Evolutionary conservation across 257 asterid species (phyloP).

Genomic region (Nemophila menziesii): DNA sequence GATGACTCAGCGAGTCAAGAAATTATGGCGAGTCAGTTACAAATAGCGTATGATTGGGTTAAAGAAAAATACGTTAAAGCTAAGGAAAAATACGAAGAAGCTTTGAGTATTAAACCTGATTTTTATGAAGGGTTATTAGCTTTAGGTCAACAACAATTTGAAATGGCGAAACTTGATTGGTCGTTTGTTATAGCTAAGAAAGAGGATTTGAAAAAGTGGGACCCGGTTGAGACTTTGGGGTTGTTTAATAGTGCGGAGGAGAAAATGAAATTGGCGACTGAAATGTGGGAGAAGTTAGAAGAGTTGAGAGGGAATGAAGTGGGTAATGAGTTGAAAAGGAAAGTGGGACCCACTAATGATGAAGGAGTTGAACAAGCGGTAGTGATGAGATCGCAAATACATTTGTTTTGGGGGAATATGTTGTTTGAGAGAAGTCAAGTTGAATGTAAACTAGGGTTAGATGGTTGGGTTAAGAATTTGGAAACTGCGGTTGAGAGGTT

Average conservation of each 20-base stretch:
- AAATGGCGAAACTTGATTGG: conserved; percentile 98
- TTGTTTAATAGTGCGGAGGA: conserved; percentile 75
- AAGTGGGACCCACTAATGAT: conserved; percentile 42
- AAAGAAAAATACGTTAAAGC: conserved; percentile 72
- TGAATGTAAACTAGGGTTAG: conserved; percentile 56
- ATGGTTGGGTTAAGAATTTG: conserved; percentile 74
- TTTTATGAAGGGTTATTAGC: conserved; percentile 86
- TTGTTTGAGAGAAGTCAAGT: conserved; percentile 86
- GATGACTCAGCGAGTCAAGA: conserved; percentile 75
- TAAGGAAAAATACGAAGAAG: conserved; percentile 72
- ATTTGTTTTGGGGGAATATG: conserved; percentile 94
- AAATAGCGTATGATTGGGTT: conserved; percentile 78
- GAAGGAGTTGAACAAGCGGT: conserved; percentile 86
- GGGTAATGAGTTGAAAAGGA: conserved; percentile 59
- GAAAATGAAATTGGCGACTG: conserved; percentile 82
- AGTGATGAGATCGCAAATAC: conserved; percentile 87
- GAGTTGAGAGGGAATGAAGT: conserved; percentile 76
- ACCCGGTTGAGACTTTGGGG: conserved; percentile 60
- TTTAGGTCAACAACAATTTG: conserved; percentile 89
- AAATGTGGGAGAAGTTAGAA: conserved; percentile 91
- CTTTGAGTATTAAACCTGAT: conserved; percentile 61
- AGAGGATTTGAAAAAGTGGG: conserved; percentile 73
- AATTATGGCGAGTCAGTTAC: conserved; percentile 55
- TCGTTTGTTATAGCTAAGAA: conserved; percentile 75
- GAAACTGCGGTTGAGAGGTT: conserved; percentile 72